These are phyloP conservation scores for Penicillium sp. DNA, from an alignment of 2,329 filamentous ascomycete species.

Conservation along the genomic window DNA sequence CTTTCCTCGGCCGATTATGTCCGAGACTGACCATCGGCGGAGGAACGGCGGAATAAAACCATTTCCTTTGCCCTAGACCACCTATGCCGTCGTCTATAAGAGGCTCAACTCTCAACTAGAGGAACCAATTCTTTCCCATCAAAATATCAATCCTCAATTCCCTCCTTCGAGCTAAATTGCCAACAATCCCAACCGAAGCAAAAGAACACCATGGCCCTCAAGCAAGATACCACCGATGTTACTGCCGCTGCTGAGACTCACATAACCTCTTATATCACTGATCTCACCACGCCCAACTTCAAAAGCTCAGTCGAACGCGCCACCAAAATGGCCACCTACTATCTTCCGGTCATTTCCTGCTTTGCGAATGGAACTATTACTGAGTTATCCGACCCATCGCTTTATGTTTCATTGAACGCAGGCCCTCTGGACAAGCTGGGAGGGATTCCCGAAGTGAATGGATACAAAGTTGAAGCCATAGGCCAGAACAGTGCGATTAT, in stretches of 20 bases:
- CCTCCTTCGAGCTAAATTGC: too few species aligned
- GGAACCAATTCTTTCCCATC: too few species aligned
- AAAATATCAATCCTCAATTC: too few species aligned
- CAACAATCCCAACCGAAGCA: background rate
- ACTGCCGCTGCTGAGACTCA: background rate
- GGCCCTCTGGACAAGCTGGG: background rate
- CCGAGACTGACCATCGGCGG: background rate
- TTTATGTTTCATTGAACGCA: background rate
- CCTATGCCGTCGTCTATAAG: background rate
- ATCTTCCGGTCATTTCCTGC: background rate
- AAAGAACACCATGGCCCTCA: background rate
- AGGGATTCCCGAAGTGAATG: background rate
- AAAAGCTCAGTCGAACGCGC: background rate
- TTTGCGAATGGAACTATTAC: background rate
- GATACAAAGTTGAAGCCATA: background rate
- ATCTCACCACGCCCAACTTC: background rate
- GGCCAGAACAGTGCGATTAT: background rate
- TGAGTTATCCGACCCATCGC: background rate
- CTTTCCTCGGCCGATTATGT: background rate
- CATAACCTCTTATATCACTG: background rate
- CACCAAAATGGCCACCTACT: slow-evolving; percentile 1
- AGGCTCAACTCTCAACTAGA: background rate
- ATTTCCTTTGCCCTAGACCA: background rate
- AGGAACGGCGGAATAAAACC: background rate
- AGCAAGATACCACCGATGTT: background rate